Evolutionary conservation across 306 rosid genomes (phyloP).

Genomic region (Dicorynia guianensis): DNA sequence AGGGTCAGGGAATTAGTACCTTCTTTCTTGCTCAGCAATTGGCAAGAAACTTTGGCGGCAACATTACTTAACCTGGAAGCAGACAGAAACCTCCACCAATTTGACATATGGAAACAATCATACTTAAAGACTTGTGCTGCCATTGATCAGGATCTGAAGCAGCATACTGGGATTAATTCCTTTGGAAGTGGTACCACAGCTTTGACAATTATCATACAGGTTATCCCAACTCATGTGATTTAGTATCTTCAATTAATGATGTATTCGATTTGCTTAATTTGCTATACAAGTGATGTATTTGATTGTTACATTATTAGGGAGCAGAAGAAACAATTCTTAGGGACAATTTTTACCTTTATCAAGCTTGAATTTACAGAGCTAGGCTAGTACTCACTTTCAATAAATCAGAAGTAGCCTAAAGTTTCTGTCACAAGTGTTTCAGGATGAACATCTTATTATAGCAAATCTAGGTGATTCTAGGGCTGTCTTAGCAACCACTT

Average conservation of each 20-base stretch:
- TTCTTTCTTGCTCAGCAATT: conserved; percentile 60
- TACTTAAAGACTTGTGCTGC: conserved; percentile 68
- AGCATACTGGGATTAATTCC: conserved; percentile 64
- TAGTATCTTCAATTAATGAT: conserved; percentile 26
- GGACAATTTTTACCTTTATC: background rate
- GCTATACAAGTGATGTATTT: background rate
- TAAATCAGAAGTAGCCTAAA: conserved; percentile 28
- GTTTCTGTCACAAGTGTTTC: conserved; percentile 25
- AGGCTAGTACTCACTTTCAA: background rate
- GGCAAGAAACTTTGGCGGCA: conserved; percentile 70
- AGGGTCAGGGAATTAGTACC: conserved; percentile 74
- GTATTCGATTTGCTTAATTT: conserved; percentile 1
- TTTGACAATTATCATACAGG: conserved; percentile 87
- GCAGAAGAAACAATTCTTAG: background rate
- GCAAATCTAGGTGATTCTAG: conserved; percentile 84
- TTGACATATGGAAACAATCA: conserved; percentile 73
- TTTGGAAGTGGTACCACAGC: conserved; percentile 81
- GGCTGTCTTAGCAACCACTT: conserved; percentile 69
- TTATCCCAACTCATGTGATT: conserved; percentile 36
- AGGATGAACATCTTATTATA: conserved; percentile 70
- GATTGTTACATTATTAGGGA: background rate
- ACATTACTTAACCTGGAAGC: conserved; percentile 54
- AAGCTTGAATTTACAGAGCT: background rate
- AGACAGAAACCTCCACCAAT: conserved; percentile 54
- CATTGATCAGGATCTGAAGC: conserved; percentile 76